Percentiles rank a stretch among this genome's conserved stretches.
phyloP scores from a whole-genome alignment of 2,329 filamentous ascomycete species.

The Aspergillus chevalieri region DNA sequence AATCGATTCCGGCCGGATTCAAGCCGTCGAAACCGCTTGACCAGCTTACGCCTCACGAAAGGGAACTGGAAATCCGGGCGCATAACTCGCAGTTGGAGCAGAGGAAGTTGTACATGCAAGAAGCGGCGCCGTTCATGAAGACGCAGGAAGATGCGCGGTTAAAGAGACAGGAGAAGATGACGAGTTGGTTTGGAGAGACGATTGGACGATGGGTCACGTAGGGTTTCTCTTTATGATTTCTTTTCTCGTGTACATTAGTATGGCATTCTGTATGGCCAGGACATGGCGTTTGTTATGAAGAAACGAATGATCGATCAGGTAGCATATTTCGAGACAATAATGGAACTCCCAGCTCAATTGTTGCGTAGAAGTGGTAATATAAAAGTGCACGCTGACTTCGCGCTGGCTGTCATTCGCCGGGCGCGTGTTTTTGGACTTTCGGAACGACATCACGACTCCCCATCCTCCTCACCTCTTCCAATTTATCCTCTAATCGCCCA shows the following conservation, averaged over 20 bases:
- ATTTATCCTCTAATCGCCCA: not conserved
- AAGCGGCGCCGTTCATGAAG: conserved; percentile 32
- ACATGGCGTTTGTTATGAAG: not conserved
- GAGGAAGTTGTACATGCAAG: conserved; percentile 30
- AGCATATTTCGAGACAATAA: too few relatives aligned
- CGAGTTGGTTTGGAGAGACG: conserved; percentile 40
- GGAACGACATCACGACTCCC: conserved; percentile 17
- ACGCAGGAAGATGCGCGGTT: conserved; percentile 30
- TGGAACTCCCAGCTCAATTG: not conserved
- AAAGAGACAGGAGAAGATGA: conserved; percentile 34
- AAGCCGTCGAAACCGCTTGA: conserved; percentile 34
- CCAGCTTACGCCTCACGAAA: conserved; percentile 41
- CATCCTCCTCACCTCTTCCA: not conserved
- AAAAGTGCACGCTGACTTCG: conserved; percentile 1
- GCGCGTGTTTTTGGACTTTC: not conserved
- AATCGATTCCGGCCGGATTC: conserved; percentile 28
- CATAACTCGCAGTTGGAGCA: conserved; percentile 34
- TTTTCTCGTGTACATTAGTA: conserved; percentile 9
- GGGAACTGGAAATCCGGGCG: conserved; percentile 39
- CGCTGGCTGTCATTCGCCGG: conserved; percentile 7
- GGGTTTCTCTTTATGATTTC: conserved; percentile 2
- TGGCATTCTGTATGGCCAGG: not conserved
- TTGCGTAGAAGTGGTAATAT: not conserved
- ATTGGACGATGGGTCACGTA: conserved; percentile 38
- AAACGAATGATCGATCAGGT: not conserved